phyloP scores from a whole-genome alignment of 768 basidiomycete genomes.

The Cyclocybe aegerita region DNA sequence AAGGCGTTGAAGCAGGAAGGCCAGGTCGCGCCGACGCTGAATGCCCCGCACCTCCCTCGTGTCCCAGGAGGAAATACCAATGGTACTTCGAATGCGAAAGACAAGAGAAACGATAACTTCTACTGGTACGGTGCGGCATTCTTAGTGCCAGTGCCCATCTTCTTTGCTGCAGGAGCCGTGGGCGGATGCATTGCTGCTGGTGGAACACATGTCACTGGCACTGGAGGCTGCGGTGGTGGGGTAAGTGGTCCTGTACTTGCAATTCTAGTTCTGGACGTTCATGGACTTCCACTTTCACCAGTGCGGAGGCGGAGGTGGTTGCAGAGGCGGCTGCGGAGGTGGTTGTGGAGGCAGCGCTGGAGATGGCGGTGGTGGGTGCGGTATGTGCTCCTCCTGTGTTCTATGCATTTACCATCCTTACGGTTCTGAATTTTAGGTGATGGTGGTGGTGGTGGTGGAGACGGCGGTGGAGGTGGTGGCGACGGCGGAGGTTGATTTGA shows the following conservation, averaged over 20 bases:
- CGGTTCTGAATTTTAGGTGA: too few relatives aligned
- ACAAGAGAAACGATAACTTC: too few relatives aligned
- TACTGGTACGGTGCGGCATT: slow-evolving; percentile 26
- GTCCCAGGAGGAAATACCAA: too few relatives aligned
- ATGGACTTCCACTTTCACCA: neutral
- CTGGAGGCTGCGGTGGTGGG: slow-evolving; percentile 7
- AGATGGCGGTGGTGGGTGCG: slow-evolving; percentile 10
- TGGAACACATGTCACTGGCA: slow-evolving; percentile 9
- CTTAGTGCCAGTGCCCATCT: slow-evolving; percentile 38
- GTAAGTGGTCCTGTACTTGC: slow-evolving; percentile 7
- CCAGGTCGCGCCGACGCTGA: too few relatives aligned
- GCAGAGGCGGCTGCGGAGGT: slow-evolving; percentile 12
- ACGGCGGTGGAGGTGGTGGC: too few relatives aligned
- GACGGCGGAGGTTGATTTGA: too few relatives aligned
- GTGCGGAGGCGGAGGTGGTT: slow-evolving; percentile 6
- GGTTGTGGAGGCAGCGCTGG: slow-evolving; percentile 11
- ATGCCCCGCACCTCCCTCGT: too few relatives aligned
- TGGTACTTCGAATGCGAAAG: too few relatives aligned
- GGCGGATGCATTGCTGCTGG: neutral
- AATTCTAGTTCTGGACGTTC: neutral
- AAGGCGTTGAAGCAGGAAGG: slow-evolving; percentile 13
- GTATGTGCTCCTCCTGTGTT: neutral
- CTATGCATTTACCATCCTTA: too few relatives aligned
- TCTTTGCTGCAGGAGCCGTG: slow-evolving; percentile 12
- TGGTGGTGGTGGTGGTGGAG: too few relatives aligned